A percentile compares a stretch with the other conserved stretches of the same genome.
Evolutionary conservation across 305 asterid species (phyloP).

Genomic region (Fraxinus albicans): DNA sequence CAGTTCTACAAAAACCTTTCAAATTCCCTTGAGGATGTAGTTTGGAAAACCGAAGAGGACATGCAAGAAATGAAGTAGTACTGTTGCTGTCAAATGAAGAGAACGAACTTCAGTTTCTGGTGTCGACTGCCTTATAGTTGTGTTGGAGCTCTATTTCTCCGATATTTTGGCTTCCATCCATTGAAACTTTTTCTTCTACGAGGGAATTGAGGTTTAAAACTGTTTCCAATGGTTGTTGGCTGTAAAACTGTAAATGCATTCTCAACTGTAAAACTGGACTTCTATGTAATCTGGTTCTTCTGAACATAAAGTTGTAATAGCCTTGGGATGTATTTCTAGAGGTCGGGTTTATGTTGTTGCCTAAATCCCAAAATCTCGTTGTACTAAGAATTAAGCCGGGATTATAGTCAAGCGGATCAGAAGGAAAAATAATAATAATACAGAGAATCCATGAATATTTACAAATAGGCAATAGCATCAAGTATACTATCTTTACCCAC

Average conservation of each 20-base stretch:
- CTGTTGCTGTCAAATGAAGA: slow-evolving; percentile 4
- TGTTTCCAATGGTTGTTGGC: background rate
- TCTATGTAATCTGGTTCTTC: background rate
- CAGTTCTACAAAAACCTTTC: slow-evolving; percentile 88
- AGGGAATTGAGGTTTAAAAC: slow-evolving; percentile 17
- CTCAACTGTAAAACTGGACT: slow-evolving; percentile 18
- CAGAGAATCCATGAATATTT: background rate
- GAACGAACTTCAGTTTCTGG: slow-evolving; percentile 6
- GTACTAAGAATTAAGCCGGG: background rate
- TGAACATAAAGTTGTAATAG: background rate
- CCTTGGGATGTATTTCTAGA: background rate
- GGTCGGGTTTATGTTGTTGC: background rate
- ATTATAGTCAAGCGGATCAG: background rate
- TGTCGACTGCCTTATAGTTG: background rate
- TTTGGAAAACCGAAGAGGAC: slow-evolving; percentile 88
- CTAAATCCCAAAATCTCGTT: background rate
- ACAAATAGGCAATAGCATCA: background rate
- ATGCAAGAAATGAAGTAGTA: slow-evolving; percentile 54
- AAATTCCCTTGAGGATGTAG: slow-evolving; percentile 70
- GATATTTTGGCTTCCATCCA: slow-evolving; percentile 24
- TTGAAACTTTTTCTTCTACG: slow-evolving; percentile 25
- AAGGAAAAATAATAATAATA: background rate
- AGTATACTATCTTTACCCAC: background rate
- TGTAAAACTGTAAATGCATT: slow-evolving; percentile 11
- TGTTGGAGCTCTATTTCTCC: slow-evolving; percentile 26